Percentiles rank a stretch among this genome's conserved stretches.
phyloP scores from a whole-genome alignment of 2,329 filamentous ascomycete genomes.

The Epichloe baconii region DNA sequence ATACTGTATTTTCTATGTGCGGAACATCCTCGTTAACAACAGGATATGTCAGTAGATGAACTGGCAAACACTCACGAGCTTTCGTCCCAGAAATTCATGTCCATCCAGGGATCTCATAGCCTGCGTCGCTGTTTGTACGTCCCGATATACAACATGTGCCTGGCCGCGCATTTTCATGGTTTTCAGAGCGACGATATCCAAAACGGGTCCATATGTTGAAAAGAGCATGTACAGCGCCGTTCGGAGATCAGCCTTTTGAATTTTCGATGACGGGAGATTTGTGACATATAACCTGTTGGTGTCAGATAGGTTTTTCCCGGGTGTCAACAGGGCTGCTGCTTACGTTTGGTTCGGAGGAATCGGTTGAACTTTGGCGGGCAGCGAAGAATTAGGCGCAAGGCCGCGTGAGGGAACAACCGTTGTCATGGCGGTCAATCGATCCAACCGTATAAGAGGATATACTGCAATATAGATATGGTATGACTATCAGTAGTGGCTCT shows the following conservation, averaged over 20 bases:
- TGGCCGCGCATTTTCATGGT: slow-evolving; percentile 90
- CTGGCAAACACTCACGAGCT: slow-evolving; percentile 51
- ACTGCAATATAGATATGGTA: background rate
- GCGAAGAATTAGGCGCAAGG: slow-evolving; percentile 27
- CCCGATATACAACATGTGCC: slow-evolving; percentile 82
- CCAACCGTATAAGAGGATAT: background rate
- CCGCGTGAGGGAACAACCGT: slow-evolving; percentile 26
- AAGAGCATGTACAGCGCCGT: slow-evolving; percentile 87
- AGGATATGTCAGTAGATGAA: background rate
- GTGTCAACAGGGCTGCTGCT: slow-evolving; percentile 16
- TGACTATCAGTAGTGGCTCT: background rate
- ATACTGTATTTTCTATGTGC: slow-evolving; percentile 71
- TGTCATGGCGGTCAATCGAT: slow-evolving; percentile 17
- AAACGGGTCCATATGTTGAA: slow-evolving; percentile 80
- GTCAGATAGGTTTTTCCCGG: slow-evolving; percentile 2
- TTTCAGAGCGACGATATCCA: slow-evolving; percentile 84
- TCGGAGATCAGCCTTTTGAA: slow-evolving; percentile 78
- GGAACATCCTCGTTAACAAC: background rate
- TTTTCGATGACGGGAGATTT: slow-evolving; percentile 74
- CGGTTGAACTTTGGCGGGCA: slow-evolving; percentile 37
- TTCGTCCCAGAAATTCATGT: slow-evolving; percentile 70
- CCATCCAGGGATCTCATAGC: slow-evolving; percentile 84
- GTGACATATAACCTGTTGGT: slow-evolving; percentile 66
- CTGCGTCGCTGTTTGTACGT: slow-evolving; percentile 83
- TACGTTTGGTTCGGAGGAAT: slow-evolving; percentile 65